Evolutionary conservation across 768 basidiomycete genomes (phyloP).

Genomic region (Naganishia randhawae): DNA sequence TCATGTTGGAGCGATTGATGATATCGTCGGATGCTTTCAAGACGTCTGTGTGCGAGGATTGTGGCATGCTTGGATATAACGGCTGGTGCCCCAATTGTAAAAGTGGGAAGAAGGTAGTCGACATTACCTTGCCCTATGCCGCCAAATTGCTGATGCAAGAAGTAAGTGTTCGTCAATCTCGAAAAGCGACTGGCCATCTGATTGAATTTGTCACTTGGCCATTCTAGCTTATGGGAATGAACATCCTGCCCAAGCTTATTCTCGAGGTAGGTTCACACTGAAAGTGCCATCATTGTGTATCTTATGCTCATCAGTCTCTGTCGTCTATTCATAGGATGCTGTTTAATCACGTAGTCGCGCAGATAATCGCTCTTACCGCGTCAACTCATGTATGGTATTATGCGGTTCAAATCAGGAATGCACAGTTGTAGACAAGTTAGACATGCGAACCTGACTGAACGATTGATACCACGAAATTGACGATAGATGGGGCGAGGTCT

Average conservation of each 20-base stretch:
- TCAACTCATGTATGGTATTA: too few species aligned
- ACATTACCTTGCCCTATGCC: conserved; percentile 91
- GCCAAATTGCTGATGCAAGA: conserved; percentile 63
- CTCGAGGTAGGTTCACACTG: conserved; percentile 58
- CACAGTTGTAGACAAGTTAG: too few species aligned
- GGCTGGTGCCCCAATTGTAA: conserved; percentile 96
- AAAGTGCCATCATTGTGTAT: background rate
- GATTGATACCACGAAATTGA: too few species aligned
- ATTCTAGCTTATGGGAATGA: conserved; percentile 88
- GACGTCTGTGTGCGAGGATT: conserved; percentile 89
- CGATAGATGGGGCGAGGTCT: too few species aligned
- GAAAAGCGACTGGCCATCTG: background rate
- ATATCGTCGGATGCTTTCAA: conserved; percentile 98
- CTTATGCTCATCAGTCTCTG: background rate
- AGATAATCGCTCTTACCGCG: too few species aligned
- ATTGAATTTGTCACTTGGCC: background rate
- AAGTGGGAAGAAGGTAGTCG: conserved; percentile 91
- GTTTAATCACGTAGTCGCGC: background rate
- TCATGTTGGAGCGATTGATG: conserved; percentile 95
- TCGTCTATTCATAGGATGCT: background rate
- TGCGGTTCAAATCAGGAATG: too few species aligned
- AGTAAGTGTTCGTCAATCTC: conserved; percentile 35
- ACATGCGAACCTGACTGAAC: too few species aligned
- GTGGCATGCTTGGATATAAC: conserved; percentile 79
- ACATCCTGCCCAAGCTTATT: conserved; percentile 81